phyloP scores from a whole-genome alignment of 305 asterid genomes.

The Fraxinus latifolia region DNA sequence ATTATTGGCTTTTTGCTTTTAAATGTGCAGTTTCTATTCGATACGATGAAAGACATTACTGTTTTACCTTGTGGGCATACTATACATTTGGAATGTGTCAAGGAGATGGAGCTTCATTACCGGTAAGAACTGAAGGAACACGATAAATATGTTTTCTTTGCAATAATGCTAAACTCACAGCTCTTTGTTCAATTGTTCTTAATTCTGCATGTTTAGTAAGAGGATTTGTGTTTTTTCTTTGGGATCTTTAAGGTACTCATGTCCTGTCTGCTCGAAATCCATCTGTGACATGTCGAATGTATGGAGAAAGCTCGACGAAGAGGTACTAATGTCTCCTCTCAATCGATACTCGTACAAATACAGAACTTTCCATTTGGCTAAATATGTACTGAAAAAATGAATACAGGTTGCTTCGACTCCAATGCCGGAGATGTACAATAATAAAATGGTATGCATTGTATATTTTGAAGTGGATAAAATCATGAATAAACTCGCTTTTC shows the following conservation, averaged over 20 bases:
- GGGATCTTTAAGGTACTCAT: conserved; percentile 41
- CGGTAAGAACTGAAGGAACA: conserved; percentile 28
- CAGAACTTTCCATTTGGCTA: neutral
- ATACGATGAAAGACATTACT: conserved; percentile 42
- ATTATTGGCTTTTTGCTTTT: neutral
- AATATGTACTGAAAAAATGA: neutral
- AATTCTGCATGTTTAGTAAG: neutral
- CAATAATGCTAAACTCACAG: neutral
- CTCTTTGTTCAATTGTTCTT: neutral
- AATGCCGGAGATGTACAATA: conserved; percentile 47
- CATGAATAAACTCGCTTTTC: neutral
- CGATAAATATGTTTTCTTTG: neutral
- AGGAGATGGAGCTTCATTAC: conserved; percentile 43
- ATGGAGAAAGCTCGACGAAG: conserved; percentile 55
- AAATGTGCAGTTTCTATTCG: conserved; percentile 44
- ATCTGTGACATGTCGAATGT: conserved; percentile 50
- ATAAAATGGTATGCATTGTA: conserved; percentile 39
- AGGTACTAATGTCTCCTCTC: conserved; percentile 28
- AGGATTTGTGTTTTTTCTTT: neutral
- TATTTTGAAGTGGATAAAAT: neutral
- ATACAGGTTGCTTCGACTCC: conserved; percentile 50
- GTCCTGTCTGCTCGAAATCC: conserved; percentile 60
- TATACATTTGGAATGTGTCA: conserved; percentile 50
- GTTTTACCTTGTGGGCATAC: conserved; percentile 61
- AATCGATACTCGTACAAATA: neutral